Evolutionary conservation across 176 grass and related monocot genomes (phyloP).

Genomic region (Elymus sibiricus): DNA sequence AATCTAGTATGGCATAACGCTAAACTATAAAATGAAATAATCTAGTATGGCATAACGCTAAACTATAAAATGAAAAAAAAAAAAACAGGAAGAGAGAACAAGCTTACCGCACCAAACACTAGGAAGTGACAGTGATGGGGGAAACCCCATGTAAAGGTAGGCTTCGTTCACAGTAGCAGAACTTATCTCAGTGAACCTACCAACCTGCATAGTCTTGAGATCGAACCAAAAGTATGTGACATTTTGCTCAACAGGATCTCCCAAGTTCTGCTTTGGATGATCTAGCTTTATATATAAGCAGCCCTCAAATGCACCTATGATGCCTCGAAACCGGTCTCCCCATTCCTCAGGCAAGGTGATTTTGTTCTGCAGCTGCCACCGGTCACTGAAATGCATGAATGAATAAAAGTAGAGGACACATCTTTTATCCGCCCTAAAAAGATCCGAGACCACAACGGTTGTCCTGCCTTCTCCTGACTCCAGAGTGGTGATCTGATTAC

Average conservation of each 20-base stretch:
- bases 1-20: not conserved
- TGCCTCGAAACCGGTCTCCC: constrained; percentile 48
- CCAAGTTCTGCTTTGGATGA: constrained; percentile 32
- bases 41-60: not conserved
- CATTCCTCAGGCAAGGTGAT: constrained; percentile 44
- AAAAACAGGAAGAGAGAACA: not conserved
- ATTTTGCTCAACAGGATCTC: constrained; percentile 30
- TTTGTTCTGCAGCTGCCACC: constrained; percentile 34
- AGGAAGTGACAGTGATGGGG: constrained; percentile 6
- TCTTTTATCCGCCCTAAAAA: constrained; percentile 31
- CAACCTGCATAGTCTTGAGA: constrained; percentile 34
- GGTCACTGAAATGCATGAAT: constrained; percentile 31
- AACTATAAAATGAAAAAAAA: not conserved
- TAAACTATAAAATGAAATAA: not conserved
- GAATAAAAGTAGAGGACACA: constrained; percentile 42
- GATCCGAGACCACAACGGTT: constrained; percentile 15
- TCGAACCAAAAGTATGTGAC: constrained; percentile 34
- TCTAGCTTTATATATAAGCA: constrained; percentile 41
- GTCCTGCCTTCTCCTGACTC: constrained; percentile 34
- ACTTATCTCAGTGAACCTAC: constrained; percentile 26
- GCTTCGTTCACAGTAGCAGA: constrained; percentile 26
- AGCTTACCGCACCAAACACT: constrained; percentile 29
- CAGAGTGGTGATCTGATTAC: constrained; percentile 47
- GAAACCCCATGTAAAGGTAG: constrained; percentile 28
- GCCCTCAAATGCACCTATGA: constrained; percentile 28